These are phyloP conservation scores for Helminthosporium solani DNA, from an alignment of 2,329 filamentous ascomycete genomes.

Conservation along the genomic window DNA sequence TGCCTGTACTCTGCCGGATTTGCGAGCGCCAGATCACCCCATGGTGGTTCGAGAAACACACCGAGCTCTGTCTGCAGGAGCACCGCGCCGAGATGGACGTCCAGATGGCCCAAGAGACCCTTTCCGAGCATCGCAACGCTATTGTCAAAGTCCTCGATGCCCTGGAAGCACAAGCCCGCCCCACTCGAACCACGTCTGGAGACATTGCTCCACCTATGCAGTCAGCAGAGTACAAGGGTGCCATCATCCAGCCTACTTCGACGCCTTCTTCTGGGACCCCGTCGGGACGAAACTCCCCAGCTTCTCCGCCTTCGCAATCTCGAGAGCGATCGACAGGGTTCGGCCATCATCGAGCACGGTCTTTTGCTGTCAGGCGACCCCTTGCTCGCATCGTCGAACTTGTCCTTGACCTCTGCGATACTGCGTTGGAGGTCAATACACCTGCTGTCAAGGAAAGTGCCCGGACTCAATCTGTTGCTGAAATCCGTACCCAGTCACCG, in stretches of 20 bases:
- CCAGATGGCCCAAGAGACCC: conserved; percentile 87
- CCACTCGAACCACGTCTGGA: conserved; percentile 55
- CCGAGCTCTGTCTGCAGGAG: conserved; percentile 91
- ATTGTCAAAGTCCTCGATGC: conserved; percentile 96
- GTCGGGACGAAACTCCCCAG: conserved; percentile 69
- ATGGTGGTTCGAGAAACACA: conserved; percentile 99
- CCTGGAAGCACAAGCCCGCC: conserved; percentile 74
- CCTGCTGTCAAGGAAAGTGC: conserved; percentile 83
- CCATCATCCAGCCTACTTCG: conserved; percentile 75
- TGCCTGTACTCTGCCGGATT: conserved; percentile 88
- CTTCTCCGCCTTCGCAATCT: conserved; percentile 64
- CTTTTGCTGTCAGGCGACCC: conserved; percentile 87
- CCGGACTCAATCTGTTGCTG: conserved; percentile 64
- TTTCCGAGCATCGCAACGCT: conserved; percentile 88
- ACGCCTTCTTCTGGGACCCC: conserved; percentile 67
- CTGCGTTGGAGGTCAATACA: conserved; percentile 89
- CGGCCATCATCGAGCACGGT: conserved; percentile 77
- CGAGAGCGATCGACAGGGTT: conserved; percentile 69
- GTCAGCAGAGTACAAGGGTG: conserved; percentile 80
- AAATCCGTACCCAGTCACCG: conserved; percentile 89
- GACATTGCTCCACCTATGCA: conserved; percentile 50
- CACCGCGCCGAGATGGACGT: conserved; percentile 97
- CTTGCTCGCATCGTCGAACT: conserved; percentile 92
- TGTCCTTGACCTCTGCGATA: conserved; percentile 92
- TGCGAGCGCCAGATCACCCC: conserved; percentile 96